Evolutionary conservation across 192 early-diverging fungal genomes (phyloP).

Genomic region (Coemansia sp.): DNA sequence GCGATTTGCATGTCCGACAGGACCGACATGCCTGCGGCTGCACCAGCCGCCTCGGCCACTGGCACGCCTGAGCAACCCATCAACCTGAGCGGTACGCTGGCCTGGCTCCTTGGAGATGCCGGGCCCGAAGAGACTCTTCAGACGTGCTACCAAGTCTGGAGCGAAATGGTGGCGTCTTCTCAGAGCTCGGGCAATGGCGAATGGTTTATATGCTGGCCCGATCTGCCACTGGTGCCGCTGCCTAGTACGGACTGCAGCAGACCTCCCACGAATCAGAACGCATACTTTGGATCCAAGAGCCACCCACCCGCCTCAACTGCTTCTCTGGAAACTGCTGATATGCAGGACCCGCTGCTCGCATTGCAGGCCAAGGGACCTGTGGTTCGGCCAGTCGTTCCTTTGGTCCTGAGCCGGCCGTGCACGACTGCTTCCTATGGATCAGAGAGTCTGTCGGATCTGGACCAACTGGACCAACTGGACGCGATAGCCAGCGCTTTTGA

Average conservation of each 20-base stretch:
- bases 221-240: slow-evolving; percentile 6
- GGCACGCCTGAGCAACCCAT: background rate
- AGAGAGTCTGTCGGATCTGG: too few species aligned
- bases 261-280: too few species aligned
- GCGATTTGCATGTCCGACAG: background rate
- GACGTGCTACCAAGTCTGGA: slow-evolving; percentile 31
- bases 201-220: slow-evolving; percentile 31
- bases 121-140: slow-evolving; percentile 24
- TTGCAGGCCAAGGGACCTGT: background rate
- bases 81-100: slow-evolving; percentile 26
- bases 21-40: background rate
- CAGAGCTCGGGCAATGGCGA: background rate
- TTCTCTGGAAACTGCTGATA: background rate
- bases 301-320: too few species aligned
- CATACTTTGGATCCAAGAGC: too few species aligned
- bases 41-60: background rate
- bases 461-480: slow-evolving; percentile 10
- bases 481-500: slow-evolving; percentile 10
- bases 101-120: slow-evolving; percentile 17
- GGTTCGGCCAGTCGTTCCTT: background rate
- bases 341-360: background rate
- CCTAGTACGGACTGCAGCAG: too few species aligned
- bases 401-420: background rate
- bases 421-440: background rate
- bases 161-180: slow-evolving; percentile 14